Evolutionary conservation across 352 stramenopile species (phyloP), one percentile per base, ranked within the genome.

Genomic region (Hyaloperonospora arabidopsidis): DNA sequence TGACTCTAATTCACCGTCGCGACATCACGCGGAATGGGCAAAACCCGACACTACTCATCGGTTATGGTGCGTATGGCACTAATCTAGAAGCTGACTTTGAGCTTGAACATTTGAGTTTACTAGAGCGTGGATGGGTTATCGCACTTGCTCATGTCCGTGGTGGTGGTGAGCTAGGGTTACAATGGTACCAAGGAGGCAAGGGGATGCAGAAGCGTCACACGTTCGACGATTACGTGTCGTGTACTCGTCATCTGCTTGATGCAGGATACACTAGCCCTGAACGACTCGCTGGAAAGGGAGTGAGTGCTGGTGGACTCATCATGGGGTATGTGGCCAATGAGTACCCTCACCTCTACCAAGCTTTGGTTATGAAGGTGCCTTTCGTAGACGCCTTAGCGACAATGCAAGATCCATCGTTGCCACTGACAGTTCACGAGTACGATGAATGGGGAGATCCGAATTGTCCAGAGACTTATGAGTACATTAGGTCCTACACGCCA

Each of bases 361-460:
- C 86, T 40, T 49, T 95, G 47, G 68, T 95, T 5, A 74, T 95
- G 57, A 89, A 93, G 36, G 85, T 95, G 22, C 89, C 89, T 8
- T 97, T 97, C 45, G 70, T 97, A 0, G 86, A 96, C 29, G 89
- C 96, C 29, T 19, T 90, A 12, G 67, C 72, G 17, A 93, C 89
- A 1, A 96, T 97, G 87, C 65, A 78, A 52, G 87, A 97, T 49
- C 62, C 79, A 13, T 76, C 54, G 15, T 69, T 96, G 13, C 85
- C 87, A 2, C 71, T 97, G 1, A 97, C 89, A 11, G 65, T 96
- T 15, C 84, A 96, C 59, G 89, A 97, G 67, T 96, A 95, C 52
- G 86, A 96, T 45, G 89, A 97, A 63, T 97, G 87, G 87, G 87
- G 88, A 2, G 81, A 96, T 49, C 80, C 81, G 12, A 68, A 44